Evolutionary conservation across 2,329 filamentous ascomycete genomes (phyloP).

Genomic region (Aspergillus chevalieri): DNA sequence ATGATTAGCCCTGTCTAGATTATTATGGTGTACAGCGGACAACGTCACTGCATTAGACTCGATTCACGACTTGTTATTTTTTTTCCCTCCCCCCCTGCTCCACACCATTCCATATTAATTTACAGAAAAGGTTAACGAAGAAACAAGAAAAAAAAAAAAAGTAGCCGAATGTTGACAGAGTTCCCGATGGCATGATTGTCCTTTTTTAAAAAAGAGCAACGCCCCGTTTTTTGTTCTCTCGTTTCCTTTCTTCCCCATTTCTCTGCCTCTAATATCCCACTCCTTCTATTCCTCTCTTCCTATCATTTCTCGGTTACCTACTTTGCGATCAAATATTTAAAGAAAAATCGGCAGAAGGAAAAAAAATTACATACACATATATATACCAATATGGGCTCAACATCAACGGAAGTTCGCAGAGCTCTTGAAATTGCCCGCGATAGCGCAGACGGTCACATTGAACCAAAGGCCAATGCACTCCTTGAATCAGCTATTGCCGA

Average conservation of each 20-base stretch:
- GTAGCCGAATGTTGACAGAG: background rate
- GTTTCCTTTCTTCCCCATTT: constrained; percentile 6
- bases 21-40: background rate
- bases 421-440: constrained; percentile 73
- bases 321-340: background rate
- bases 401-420: constrained; percentile 45
- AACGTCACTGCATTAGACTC: constrained; percentile 10
- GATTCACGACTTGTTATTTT: constrained; percentile 14
- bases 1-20: too few species aligned
- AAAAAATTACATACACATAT: background rate
- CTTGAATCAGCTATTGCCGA: constrained; percentile 59
- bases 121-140: background rate
- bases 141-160: background rate
- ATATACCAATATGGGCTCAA: background rate
- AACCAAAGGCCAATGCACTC: constrained; percentile 57
- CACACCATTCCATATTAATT: constrained; percentile 15
- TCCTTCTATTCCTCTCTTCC: constrained; percentile 1
- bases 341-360: background rate
- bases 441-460: constrained; percentile 58
- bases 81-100: constrained; percentile 11
- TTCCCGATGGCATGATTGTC: background rate
- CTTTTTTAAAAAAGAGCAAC: constrained; percentile 7
- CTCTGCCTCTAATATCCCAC: constrained; percentile 1
- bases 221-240: constrained; percentile 1
- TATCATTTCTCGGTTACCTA: constrained; percentile 9